phyloP scores from a whole-genome alignment of 371 early-diverging fungal species.

The Sporodiniella umbellata region DNA sequence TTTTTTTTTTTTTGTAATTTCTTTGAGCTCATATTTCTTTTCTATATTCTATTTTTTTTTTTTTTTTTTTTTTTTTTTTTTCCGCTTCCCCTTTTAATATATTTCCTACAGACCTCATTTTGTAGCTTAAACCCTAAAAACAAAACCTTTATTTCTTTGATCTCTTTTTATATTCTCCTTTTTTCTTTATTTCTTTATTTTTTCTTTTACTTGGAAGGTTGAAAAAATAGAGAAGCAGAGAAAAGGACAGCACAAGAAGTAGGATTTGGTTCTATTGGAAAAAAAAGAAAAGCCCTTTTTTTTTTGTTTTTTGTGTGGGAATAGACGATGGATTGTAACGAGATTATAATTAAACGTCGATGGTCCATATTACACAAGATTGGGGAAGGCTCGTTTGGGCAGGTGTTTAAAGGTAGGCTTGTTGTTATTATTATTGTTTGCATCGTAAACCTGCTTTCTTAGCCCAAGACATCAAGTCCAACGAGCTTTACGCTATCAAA shows the following conservation, averaged over 20 bases:
- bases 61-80: background rate
- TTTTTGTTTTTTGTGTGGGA: constrained; percentile 6
- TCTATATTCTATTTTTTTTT: background rate
- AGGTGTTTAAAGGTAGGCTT: constrained; percentile 56
- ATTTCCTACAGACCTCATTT: no score
- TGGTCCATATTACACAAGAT: constrained; percentile 58
- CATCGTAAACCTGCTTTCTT: constrained; percentile 1
- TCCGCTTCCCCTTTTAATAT: background rate
- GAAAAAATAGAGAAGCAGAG: background rate
- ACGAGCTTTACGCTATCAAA: constrained; percentile 54
- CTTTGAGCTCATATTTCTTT: background rate
- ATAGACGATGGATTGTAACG: constrained; percentile 14
- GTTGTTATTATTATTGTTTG: constrained; percentile 1
- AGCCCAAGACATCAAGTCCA: constrained; percentile 44
- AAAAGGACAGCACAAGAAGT: background rate
- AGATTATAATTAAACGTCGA: constrained; percentile 53
- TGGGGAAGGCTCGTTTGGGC: constrained; percentile 63
- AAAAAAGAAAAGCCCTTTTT: background rate
- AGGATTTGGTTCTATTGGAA: background rate
- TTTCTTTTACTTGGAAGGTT: no score
- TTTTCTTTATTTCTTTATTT: no score
- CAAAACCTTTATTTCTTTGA: no score
- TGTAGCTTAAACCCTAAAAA: no score
- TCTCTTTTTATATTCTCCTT: no score
- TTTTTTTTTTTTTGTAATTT: background rate